Evolutionary conservation across 192 early-diverging fungal genomes (phyloP), one percentile per base, ranked within the genome.

Genomic region (Coemansia sp.): DNA sequence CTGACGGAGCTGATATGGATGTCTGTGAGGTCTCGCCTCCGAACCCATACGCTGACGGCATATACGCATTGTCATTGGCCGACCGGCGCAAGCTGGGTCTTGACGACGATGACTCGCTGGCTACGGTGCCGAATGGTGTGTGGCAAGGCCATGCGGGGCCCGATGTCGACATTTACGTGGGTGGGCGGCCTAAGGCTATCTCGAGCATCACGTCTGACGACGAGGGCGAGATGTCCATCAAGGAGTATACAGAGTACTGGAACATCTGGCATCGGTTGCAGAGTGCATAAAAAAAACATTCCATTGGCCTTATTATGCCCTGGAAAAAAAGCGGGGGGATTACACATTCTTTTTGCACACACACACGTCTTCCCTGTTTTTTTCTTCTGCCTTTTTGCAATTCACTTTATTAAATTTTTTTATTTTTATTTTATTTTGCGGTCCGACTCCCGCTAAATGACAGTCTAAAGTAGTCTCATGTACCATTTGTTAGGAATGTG

Each of bases 221-320:
- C 39, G 80, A 82, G 41, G 65, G 47, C n/a, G 57, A 41, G 13
- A 82, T 82, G 80, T 27, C 75, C 27, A 65, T 70, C 9, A 52
- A 62, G 18, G 80, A 82, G 75, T 82, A 82, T 57, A 39, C 72
- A 0, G 65, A 66, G 8, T 82, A 82, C 75, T 82, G 80, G 80
- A 60, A 74, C 34, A 62, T 62, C 27, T 74, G 75, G 80, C 80
- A 73, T 43, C 65, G 47, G 47, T 22, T 3, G 15, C 58, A 34
- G 63, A 27, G 53, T 13, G 53, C 29, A 55, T 55, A 9, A 31
- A 29, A 15, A 27, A 27, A 18, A 55, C 52, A 43, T 43, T 43
- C 41, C 41, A 43, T 15, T 12, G 41, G 41, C 41, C 1, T 43
- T 13, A 41, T n/a, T n/a, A 36, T 36, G 34, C 34, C 34, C 34